Conservation (phyloP, 2,329 filamentous ascomycete species). For the Periconia macrospinosa region DNA sequence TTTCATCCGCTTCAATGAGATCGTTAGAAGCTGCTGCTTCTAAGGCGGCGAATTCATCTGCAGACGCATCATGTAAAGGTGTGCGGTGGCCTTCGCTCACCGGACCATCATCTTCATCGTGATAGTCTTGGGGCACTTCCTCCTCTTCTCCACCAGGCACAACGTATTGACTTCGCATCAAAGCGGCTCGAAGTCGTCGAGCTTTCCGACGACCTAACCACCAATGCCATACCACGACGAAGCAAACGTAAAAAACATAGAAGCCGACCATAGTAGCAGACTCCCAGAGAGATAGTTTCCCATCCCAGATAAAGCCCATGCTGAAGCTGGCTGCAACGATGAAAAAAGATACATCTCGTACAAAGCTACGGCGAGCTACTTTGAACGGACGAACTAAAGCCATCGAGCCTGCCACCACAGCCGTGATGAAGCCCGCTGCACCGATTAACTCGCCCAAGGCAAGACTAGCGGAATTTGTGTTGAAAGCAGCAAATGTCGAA, state of each 20-base stretch:
- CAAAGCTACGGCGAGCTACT: constrained; percentile 85
- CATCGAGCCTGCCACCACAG: constrained; percentile 96
- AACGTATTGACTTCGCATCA: constrained; percentile 74
- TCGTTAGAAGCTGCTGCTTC: constrained; percentile 59
- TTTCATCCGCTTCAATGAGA: constrained; percentile 58
- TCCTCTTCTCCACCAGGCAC: constrained; percentile 62
- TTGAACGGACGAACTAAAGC: constrained; percentile 93
- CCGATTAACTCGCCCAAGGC: constrained; percentile 94
- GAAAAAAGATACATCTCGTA: constrained; percentile 91
- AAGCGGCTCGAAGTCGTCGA: constrained; percentile 66
- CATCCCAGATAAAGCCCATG: constrained; percentile 84
- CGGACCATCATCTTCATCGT: constrained; percentile 59
- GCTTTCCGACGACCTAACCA: constrained; percentile 67
- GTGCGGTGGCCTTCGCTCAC: constrained; percentile 34
- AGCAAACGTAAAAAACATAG: constrained; percentile 84
- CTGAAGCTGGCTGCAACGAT: constrained; percentile 83
- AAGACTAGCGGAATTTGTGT: constrained; percentile 93
- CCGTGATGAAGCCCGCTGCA: constrained; percentile 92
- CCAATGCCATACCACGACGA: constrained; percentile 94
- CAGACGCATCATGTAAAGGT: constrained; percentile 53
- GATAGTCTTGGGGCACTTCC: constrained; percentile 56
- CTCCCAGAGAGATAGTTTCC: constrained; percentile 83
- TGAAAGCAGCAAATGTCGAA: constrained; percentile 97
- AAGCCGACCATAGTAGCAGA: constrained; percentile 87
- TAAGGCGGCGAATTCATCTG: constrained; percentile 65